Evolutionary conservation across 2,329 filamentous ascomycete species (phyloP), one percentile per base, ranked within the genome.

Genomic region (Pseudocercospora ulei): DNA sequence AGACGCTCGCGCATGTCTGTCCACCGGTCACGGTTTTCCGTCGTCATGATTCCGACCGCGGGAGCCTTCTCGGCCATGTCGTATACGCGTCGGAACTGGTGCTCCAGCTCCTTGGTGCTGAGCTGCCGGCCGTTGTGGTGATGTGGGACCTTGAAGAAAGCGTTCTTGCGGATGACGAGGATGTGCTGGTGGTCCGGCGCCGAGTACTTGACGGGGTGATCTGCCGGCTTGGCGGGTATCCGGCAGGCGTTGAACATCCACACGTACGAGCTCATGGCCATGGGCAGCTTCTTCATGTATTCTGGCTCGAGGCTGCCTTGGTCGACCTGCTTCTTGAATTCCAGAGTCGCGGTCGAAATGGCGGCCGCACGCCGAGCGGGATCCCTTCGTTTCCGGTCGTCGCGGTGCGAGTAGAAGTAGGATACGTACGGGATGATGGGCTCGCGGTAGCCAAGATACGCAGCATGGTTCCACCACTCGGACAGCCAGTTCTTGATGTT

Each of bases 371-470:
- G 82, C 72, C 92, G 93, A 47, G 82, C 80, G 0, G 90, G 90
- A 62, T 95, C 77, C 47, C 86, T 78, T 51, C 88, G 77, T 59
- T 79, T 75, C 53, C 84, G 78, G 65, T 98, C 92, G 64, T 98
- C 90, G 52, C 85, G 78, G 69, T 96, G 88, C 39, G 87, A 95
- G 70, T 98, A 98, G 69, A 98, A 98, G 74, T 98, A 98, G 65
- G 85, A 94, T 57, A 98, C 90, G 61, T 96, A 98, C 46, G 90
- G 90, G 11, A 96, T 83, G 30, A 98, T 84, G 2, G 90, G 90
- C 62, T 96, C 90, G 51, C 88, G 82, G 69, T 96, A 96, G 50
- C 68, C 73, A 50, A 98, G 76, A 66, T 98, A 98, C 42, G 90
- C 90, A 3, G 78, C 76, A 37, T 94, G 77, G 62, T 98, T 96